Base-by-base conservation (phyloP, 164 flowering plant species). In the Brasenia schreberi region DNA sequence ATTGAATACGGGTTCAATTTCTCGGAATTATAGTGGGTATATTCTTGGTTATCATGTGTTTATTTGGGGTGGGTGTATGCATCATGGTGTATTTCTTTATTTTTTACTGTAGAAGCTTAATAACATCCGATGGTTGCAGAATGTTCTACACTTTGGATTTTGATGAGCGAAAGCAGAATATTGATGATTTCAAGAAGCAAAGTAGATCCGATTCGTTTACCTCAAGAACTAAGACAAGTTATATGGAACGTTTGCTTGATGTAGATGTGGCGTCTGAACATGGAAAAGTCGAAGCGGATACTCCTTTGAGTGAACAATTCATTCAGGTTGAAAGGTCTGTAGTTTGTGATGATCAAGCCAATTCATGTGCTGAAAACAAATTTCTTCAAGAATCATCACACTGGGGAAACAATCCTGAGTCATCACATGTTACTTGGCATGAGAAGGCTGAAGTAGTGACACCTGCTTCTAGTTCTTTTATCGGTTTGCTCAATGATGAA, bases 231-330 rank as follows among this genome's bases (percentile, higher is more conserved):
- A 83, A 82, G 66, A 86, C 76, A 77, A 87, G 90, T 78, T 92
- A 85, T 81, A 88, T 92, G 96, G 90, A 86, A 68, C 84, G 74
- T 68, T 73, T 90, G 65, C 68, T 90, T 71, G 81, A 72, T 49
- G 64, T 45, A 45, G 14, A 45, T 45, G 11, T 12, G 14, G 14
- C 53, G 5, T 45, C 53, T 45, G 53, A 12, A 45, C 53, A 45
- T 12, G 14, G 53, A 4, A 45, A 45, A 45, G 14, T 7, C 7
- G 53, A 12, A 45, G 53, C 7, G 14, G 5, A 45, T 45, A 5
- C 6, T 7, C 7, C 14, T 45, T 45, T 12, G 14, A 45, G 5
- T 45, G 27, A 23, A 23, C 27, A 23, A 23, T 23, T 23, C 27
- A 23, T 23, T 23, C 27, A 23, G 27, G 53, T 45, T 45, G 53